These are phyloP conservation scores for Suhomyces kilbournensis DNA, from an alignment of 805 yeast genomes.

Conservation along the genomic window DNA sequence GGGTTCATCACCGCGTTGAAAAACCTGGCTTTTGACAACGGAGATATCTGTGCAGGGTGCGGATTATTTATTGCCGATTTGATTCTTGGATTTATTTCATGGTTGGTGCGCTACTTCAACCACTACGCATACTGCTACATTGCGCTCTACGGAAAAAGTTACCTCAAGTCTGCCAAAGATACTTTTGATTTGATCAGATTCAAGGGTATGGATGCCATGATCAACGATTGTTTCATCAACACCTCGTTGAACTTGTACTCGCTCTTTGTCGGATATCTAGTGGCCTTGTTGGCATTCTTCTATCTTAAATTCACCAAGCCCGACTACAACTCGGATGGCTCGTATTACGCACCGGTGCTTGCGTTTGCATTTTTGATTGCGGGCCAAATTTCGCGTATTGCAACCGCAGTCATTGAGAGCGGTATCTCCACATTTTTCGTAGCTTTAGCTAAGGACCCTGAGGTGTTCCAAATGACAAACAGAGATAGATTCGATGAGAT, in stretches of 20 bases:
- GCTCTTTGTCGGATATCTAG: conserved; percentile 60
- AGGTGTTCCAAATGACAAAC: conserved; percentile 68
- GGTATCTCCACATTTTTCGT: conserved; percentile 84
- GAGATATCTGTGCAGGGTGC: conserved; percentile 52
- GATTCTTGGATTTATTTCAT: conserved; percentile 62
- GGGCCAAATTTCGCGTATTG: conserved; percentile 68
- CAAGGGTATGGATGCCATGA: conserved; percentile 80
- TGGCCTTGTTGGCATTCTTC: conserved; percentile 60
- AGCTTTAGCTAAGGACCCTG: conserved; percentile 82
- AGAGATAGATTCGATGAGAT: conserved; percentile 64
- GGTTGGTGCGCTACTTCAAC: conserved; percentile 83
- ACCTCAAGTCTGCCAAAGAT: conserved; percentile 72
- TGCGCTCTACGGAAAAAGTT: conserved; percentile 82
- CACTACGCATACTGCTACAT: conserved; percentile 86
- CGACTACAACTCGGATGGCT: conserved; percentile 55
- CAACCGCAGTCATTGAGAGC: conserved; percentile 72
- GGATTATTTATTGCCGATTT: conserved; percentile 54
- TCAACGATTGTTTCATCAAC: conserved; percentile 79
- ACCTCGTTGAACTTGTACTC: conserved; percentile 78
- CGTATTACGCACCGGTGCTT: conserved; percentile 66
- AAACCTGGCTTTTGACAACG: conserved; percentile 49
- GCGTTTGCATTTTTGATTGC: conserved; percentile 74
- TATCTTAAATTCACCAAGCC: conserved; percentile 69
- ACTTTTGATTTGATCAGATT: conserved; percentile 74
- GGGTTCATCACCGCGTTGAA: conserved; percentile 52